phyloP scores from a whole-genome alignment of 495 filamentous ascomycete species.

The Beverwykella pulmonaria region DNA sequence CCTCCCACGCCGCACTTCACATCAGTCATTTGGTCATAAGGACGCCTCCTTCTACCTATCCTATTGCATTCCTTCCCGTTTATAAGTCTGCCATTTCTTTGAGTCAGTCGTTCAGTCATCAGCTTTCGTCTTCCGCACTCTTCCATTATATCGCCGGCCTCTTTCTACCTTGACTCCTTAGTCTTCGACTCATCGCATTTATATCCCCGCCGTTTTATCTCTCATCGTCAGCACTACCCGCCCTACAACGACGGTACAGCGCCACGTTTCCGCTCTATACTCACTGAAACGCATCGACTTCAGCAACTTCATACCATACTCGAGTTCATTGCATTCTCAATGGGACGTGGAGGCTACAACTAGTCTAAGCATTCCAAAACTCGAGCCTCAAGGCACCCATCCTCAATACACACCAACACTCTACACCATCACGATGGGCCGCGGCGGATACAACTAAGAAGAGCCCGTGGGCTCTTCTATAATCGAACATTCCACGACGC shows the following conservation, averaged over 20 bases:
- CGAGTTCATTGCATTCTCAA: no score
- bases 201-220: not conserved
- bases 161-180: not conserved
- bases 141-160: not conserved
- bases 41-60: not conserved
- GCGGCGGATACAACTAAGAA: conserved; percentile 59
- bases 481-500: not conserved
- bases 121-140: not conserved
- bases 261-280: not conserved
- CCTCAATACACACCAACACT: not conserved
- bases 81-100: conserved; percentile 14
- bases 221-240: not conserved
- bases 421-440: conserved; percentile 49
- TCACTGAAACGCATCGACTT: no score
- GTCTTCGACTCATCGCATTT: not conserved
- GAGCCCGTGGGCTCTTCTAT: not conserved
- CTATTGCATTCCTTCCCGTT: not conserved
- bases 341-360: conserved; percentile 62
- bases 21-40: conserved; percentile 14
- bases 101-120: conserved; percentile 34
- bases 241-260: no score
- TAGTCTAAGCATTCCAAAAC: conserved; percentile 11
- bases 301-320: conserved; percentile 2
- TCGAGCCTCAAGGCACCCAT: not conserved
- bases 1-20: not conserved